Base-by-base conservation (phyloP, 2,329 filamentous ascomycete species). In the Paracoccidioides brasiliensis region DNA sequence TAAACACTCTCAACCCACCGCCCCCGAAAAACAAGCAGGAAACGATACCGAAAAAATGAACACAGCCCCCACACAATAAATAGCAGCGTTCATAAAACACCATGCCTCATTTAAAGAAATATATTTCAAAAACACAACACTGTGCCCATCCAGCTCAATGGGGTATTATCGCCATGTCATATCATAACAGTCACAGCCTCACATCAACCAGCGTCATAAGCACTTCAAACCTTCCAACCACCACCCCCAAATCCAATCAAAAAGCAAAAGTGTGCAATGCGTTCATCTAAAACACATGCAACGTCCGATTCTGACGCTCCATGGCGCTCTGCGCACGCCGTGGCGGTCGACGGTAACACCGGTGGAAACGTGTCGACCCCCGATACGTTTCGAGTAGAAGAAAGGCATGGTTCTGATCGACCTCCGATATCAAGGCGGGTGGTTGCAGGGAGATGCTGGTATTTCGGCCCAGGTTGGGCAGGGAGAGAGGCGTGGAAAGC, bases 201-300 rank as follows among this genome's bases (percentile, higher is more conserved):
- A 22, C 22, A 22, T 22, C 22, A 22, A 22, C 22, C 22, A 22
- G 22, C 22, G 22, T 22, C 22, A 22, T 22, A 22, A 22, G 1
- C 22, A 22, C 22, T 22, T 22, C 22, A 32, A 30, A 46, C 28
- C 43, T 28, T 5, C 28, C 12, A 33, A 14, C 30, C 44, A 10
- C 10, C 28, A 46, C 2, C 28, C 43, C 28, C 5, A 32, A 4
- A 9, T 5, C 22, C 43, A 45, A 28, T 40, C 38, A 4, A 4
- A 12, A 8, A 14, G 12, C 14, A 12, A 32, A 33, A 8, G 41
- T 52, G 35, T 5, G 6, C 15, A 30, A 15, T 8, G 3, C n/a
- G n/a, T 28, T 68, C 64, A 78, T 57, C 73, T 70, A 68, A 79
- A 80, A 66, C 78, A 81, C 65, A 72, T 78, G 62, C 80, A 74